A percentile compares a stretch with the other conserved stretches of the same genome.
These are phyloP conservation scores for Yarrowia sp. DNA, from an alignment of 805 yeast species.

Conservation along the genomic window DNA sequence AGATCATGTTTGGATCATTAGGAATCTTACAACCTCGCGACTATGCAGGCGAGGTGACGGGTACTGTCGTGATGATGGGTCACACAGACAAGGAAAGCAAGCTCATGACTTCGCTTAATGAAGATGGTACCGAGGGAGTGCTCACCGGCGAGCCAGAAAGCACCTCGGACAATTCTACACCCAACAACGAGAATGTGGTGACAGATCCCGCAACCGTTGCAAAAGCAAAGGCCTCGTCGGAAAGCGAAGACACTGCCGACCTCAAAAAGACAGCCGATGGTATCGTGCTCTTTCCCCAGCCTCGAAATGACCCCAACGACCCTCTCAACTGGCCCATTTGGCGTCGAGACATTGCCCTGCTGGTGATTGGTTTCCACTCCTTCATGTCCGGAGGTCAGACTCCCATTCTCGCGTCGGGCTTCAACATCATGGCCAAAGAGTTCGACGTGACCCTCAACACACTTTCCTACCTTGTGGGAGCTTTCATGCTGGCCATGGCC, in stretches of 20 bases:
- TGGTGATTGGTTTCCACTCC: conserved; percentile 54
- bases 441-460: conserved; percentile 44
- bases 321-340: conserved; percentile 65
- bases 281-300: conserved; percentile 56
- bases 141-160: neutral
- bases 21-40: conserved; percentile 45
- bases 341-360: conserved; percentile 53
- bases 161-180: neutral
- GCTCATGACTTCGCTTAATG: neutral
- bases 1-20: conserved; percentile 29
- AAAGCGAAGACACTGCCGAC: conserved; percentile 14
- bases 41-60: conserved; percentile 44
- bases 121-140: neutral
- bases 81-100: neutral
- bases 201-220: neutral
- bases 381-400: conserved; percentile 62
- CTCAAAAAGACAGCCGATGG: conserved; percentile 50
- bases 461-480: conserved; percentile 55
- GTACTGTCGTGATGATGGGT: conserved; percentile 38
- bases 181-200: conserved; percentile 21
- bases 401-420: conserved; percentile 58
- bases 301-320: conserved; percentile 59
- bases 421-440: conserved; percentile 43
- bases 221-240: conserved; percentile 28
- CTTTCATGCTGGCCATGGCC: conserved; percentile 56